These are phyloP conservation scores for Hirschfeldia incana DNA, from an alignment of 345 rosid genomes.

Conservation along the genomic window DNA sequence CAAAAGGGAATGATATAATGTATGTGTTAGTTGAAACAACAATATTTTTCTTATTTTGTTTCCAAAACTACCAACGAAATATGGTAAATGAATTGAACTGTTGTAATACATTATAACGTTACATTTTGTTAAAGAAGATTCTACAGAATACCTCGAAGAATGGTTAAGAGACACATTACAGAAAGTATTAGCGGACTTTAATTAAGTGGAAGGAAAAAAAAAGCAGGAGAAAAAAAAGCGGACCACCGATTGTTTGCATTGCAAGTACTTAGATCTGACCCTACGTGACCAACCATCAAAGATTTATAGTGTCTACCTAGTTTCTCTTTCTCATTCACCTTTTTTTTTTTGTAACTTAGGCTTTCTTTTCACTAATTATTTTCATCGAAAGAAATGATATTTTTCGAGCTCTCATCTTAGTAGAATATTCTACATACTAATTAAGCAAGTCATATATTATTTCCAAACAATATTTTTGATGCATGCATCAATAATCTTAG, in stretches of 20 bases:
- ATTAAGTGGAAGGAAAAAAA: neutral
- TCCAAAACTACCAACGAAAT: neutral
- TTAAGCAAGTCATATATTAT: no score
- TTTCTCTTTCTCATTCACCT: conserved; percentile 4
- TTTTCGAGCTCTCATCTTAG: neutral
- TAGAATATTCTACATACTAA: neutral
- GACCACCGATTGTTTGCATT: conserved; percentile 29
- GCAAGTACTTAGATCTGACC: conserved; percentile 19
- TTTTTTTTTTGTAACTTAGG: no score
- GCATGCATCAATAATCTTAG: no score
- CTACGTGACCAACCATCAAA: conserved; percentile 27
- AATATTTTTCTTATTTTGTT: neutral
- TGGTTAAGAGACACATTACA: neutral
- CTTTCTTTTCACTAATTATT: neutral
- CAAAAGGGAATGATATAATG: neutral
- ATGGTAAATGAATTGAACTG: neutral
- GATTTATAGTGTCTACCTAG: conserved; percentile 7
- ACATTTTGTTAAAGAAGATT: neutral
- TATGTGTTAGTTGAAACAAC: neutral
- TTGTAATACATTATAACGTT: neutral
- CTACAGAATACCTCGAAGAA: neutral
- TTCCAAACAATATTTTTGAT: no score
- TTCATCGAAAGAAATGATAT: neutral
- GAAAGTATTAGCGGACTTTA: neutral
- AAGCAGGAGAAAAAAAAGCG: neutral